These are phyloP conservation scores for Ceratobasidium sp. DNA, from an alignment of 1,284 basidiomycete species.

Conservation along the genomic window DNA sequence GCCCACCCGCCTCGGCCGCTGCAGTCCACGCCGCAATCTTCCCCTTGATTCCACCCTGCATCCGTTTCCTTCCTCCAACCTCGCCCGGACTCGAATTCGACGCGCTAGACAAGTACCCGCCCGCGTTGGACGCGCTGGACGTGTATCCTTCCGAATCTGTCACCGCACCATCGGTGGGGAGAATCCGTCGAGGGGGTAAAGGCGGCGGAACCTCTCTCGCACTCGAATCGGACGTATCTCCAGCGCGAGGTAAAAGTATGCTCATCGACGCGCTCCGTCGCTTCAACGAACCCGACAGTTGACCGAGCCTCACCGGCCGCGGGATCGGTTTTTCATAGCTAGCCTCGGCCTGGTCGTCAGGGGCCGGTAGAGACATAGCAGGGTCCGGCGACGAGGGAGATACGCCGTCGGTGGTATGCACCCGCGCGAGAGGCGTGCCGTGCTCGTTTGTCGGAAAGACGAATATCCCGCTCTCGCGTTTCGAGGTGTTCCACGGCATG, in stretches of 20 bases:
- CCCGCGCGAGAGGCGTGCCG: conserved; percentile 19
- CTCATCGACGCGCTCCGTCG: conserved; percentile 45
- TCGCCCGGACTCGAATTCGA: neutral
- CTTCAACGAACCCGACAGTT: conserved; percentile 31
- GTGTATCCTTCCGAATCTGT: conserved; percentile 42
- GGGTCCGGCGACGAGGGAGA: conserved; percentile 8
- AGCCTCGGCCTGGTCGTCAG: neutral
- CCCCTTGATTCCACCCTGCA: conserved; percentile 58
- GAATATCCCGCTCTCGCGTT: conserved; percentile 34
- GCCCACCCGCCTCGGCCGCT: conserved; percentile 50
- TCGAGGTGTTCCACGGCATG: conserved; percentile 16
- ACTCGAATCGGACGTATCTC: conserved; percentile 1
- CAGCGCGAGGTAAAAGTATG: conserved; percentile 13
- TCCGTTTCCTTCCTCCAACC: conserved; percentile 1
- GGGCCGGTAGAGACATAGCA: neutral
- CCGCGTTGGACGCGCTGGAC: conserved; percentile 25
- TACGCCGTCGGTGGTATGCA: conserved; percentile 32
- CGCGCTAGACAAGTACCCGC: conserved; percentile 12
- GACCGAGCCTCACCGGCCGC: conserved; percentile 28
- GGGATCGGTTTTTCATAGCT: conserved; percentile 9
- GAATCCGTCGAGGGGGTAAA: conserved; percentile 2
- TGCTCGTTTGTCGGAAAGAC: conserved; percentile 22
- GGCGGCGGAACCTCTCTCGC: conserved; percentile 6
- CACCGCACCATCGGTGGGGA: conserved; percentile 27
- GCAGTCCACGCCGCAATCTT: conserved; percentile 67